Evolutionary conservation across 345 rosid species (phyloP), one percentile per base, ranked within the genome.

Genomic region (Acer saccharum): DNA sequence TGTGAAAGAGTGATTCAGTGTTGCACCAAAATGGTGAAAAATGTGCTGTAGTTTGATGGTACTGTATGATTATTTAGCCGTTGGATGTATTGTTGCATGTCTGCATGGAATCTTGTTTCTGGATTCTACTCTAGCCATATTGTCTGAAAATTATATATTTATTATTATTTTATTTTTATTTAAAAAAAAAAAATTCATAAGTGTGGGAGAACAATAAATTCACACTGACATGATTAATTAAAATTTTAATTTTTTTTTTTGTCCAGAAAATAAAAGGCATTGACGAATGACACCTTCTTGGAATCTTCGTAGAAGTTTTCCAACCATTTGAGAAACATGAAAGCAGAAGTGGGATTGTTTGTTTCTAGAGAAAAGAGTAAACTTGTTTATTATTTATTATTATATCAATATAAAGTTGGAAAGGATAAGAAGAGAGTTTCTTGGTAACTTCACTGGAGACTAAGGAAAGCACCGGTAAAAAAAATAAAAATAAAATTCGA

Each of bases 281-380:
- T 64, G 64, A 60, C 64, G 64, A 60, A 60, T 74, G 70, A 65
- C 18, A 65, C 70, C 64, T 81, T 78, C 81, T 82, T 58, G 81
- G 81, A 82, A 82, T 75, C 79, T 82, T 78, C 82, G 60, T 76
- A 67, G 27, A 67, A 75, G 72, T 52, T 67, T 82, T 72, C 29
- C 72, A 39, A 25, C 32, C 63, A 10, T 57, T 73, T 48, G 65
- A 64, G 69, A 70, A 69, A 60, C 62, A 57, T 69, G 69, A 46
- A 43, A 69, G 73, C 76, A 35, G 69, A 69, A 63, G 65, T 25
- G 68, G 76, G 67, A 35, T 67, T 76, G 72, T 68, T 65, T 80
- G 83, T 77, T 61, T 71, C 23, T 70, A 41, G 74, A 66, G 60
- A 80, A 74, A 66, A 73, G 73, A 25, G 72, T 68, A 35, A 35